These are phyloP conservation scores for Cryptococcus floricola DNA, from an alignment of 1,284 basidiomycete genomes.

Conservation along the genomic window DNA sequence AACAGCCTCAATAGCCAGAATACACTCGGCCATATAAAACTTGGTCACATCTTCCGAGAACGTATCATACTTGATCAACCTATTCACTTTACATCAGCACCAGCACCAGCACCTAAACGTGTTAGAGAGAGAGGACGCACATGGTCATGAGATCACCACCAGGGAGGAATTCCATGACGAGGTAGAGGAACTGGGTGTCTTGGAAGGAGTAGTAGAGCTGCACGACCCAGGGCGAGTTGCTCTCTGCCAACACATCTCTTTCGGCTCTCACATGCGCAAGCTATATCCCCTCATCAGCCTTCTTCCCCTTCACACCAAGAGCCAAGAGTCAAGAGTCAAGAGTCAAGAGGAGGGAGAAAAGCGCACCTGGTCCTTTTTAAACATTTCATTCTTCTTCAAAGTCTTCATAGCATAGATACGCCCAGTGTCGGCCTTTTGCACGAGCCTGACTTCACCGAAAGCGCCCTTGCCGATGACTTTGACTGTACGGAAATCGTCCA, in stretches of 20 bases:
- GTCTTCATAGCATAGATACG: slow-evolving; percentile 99
- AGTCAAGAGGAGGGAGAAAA: background rate
- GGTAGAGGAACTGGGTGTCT: slow-evolving; percentile 89
- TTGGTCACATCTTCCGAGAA: slow-evolving; percentile 98
- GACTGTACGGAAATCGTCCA: slow-evolving; percentile 91
- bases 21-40: slow-evolving; percentile 99
- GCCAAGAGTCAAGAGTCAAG: background rate
- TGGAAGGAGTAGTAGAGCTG: slow-evolving; percentile 99
- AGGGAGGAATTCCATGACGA: slow-evolving; percentile 98
- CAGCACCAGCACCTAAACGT: slow-evolving; percentile 3
- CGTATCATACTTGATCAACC: slow-evolving; percentile 99
- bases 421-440: slow-evolving; percentile 94
- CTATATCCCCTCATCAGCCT: slow-evolving; percentile 54
- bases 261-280: slow-evolving; percentile 98
- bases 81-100: slow-evolving; percentile 49
- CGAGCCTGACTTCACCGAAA: slow-evolving; percentile 93
- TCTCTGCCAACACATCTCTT: slow-evolving; percentile 94
- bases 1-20: slow-evolving; percentile 95
- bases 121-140: slow-evolving; percentile 25
- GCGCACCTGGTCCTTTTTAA: slow-evolving; percentile 92
- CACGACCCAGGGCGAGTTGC: slow-evolving; percentile 94
- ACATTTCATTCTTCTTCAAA: slow-evolving; percentile 95
- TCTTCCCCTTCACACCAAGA: too few relatives aligned
- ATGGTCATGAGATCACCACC: slow-evolving; percentile 90
- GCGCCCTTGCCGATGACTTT: slow-evolving; percentile 99